Evolutionary conservation across 192 early-diverging fungal species (phyloP).

Genomic region (Powellomyces hirtus): DNA sequence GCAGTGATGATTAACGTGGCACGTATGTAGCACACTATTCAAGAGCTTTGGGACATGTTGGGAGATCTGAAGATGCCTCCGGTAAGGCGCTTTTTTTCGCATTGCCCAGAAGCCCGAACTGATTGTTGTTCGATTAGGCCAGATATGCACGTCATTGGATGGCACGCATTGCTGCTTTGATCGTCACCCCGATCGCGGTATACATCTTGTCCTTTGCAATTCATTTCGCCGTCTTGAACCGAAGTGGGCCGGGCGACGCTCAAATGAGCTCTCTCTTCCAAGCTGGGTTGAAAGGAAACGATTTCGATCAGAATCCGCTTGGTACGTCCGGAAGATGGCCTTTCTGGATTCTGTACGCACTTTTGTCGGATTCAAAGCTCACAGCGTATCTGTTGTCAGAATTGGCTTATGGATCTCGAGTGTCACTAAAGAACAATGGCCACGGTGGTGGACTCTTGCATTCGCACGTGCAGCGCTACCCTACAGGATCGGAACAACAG

Average conservation of each 20-base stretch:
- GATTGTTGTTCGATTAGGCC: constrained; percentile 72
- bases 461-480: constrained; percentile 86
- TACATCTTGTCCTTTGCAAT: constrained; percentile 81
- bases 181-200: constrained; percentile 76
- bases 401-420: constrained; percentile 85
- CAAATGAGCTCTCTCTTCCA: constrained; percentile 98
- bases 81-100: neutral
- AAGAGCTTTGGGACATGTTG: constrained; percentile 88
- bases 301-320: constrained; percentile 76
- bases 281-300: constrained; percentile 79
- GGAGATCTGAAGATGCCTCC: constrained; percentile 64
- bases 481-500: constrained; percentile 88
- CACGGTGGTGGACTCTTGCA: constrained; percentile 90
- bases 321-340: constrained; percentile 39
- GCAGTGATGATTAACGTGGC: neutral
- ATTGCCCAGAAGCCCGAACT: constrained; percentile 49
- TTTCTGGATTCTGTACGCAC: neutral
- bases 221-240: constrained; percentile 85
- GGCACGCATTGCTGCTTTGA: constrained; percentile 76
- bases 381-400: constrained; percentile 53
- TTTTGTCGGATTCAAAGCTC: too few relatives aligned
- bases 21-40: constrained; percentile 68
- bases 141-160: constrained; percentile 79
- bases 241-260: constrained; percentile 81
- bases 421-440: constrained; percentile 79